A percentile compares a stretch with the other conserved stretches of the same genome.
phyloP scores from a whole-genome alignment of 768 basidiomycete species.

The Terana coerulea region DNA sequence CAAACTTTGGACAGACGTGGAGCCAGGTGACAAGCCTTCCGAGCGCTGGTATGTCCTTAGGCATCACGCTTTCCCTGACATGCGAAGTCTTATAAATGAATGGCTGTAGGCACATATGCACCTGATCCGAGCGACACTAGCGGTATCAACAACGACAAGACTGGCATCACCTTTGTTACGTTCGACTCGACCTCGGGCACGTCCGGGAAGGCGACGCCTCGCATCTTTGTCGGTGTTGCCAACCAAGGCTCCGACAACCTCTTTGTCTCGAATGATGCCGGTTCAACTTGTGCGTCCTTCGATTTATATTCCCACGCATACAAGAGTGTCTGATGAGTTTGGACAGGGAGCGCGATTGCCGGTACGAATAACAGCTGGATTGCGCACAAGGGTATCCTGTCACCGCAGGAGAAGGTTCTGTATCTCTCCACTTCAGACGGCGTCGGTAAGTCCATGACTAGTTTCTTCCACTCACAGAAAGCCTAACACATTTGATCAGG shows the following conservation, averaged over 20 bases:
- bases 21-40: slow-evolving; percentile 56
- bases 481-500: neutral
- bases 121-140: slow-evolving; percentile 48
- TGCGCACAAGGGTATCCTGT: slow-evolving; percentile 65
- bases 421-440: slow-evolving; percentile 63
- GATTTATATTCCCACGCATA: neutral
- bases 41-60: slow-evolving; percentile 41
- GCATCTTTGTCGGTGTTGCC: slow-evolving; percentile 68
- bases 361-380: slow-evolving; percentile 56
- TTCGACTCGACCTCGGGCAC: slow-evolving; percentile 56
- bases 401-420: slow-evolving; percentile 49
- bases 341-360: slow-evolving; percentile 49
- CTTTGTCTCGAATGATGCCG: slow-evolving; percentile 53
- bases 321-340: neutral
- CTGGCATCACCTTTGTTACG: slow-evolving; percentile 55
- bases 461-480: neutral
- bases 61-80: neutral
- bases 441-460: slow-evolving; percentile 34
- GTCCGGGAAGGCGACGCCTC: slow-evolving; percentile 48
- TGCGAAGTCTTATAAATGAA: neutral
- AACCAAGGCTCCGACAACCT: slow-evolving; percentile 51
- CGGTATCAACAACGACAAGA: slow-evolving; percentile 33
- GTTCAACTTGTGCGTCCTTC: slow-evolving; percentile 52
- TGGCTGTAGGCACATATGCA: slow-evolving; percentile 43
- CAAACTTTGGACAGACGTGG: slow-evolving; percentile 56